Evolutionary conservation across 2,329 filamentous ascomycete genomes (phyloP).

Genomic region (Trichophyton simii): DNA sequence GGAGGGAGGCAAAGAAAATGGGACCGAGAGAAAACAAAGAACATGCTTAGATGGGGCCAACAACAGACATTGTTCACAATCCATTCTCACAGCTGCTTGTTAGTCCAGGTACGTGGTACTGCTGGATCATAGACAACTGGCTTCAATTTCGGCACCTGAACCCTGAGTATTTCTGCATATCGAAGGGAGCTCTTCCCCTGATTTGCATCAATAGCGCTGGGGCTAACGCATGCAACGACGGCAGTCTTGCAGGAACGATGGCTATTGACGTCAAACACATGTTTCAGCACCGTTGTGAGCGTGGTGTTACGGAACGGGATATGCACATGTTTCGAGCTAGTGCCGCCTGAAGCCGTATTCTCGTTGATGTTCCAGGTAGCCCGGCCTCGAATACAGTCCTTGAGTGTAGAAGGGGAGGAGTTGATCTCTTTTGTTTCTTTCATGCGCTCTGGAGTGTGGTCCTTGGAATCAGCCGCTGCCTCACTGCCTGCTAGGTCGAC

Average conservation of each 20-base stretch:
- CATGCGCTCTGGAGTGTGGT: background rate
- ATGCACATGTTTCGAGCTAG: conserved; percentile 1
- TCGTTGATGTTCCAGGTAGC: background rate
- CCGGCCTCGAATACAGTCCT: background rate
- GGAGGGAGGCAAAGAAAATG: background rate
- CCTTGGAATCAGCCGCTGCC: background rate
- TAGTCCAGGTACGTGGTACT: background rate
- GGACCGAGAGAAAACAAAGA: background rate
- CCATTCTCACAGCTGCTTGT: background rate
- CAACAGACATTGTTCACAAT: background rate
- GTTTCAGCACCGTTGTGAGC: conserved; percentile 2
- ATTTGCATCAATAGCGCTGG: conserved; percentile 1
- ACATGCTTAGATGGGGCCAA: background rate
- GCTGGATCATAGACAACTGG: background rate
- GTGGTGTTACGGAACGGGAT: background rate
- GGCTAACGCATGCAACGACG: conserved; percentile 3
- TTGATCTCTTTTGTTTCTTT: background rate
- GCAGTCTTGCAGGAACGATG: conserved; percentile 2
- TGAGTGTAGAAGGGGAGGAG: background rate
- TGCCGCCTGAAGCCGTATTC: background rate
- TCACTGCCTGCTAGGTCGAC: background rate
- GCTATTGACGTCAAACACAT: conserved; percentile 2
- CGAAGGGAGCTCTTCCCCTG: conserved; percentile 1
- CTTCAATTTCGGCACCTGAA: background rate
- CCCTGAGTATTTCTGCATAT: conserved; percentile 1